phyloP scores from a whole-genome alignment of 495 filamentous ascomycete genomes.

The Trichoderma reesei region DNA sequence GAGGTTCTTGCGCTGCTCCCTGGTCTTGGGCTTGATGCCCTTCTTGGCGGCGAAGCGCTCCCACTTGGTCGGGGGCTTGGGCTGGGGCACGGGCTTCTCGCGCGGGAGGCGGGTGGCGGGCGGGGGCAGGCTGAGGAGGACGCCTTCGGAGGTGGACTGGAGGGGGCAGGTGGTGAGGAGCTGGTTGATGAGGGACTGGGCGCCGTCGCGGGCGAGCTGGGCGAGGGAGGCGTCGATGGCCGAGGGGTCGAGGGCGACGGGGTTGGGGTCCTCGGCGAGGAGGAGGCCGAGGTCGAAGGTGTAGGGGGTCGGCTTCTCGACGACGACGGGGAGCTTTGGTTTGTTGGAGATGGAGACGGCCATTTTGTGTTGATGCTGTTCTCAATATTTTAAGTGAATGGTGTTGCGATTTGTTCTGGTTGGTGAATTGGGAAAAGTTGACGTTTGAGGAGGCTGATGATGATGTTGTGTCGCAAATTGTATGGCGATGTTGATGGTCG shows the following conservation, averaged over 20 bases:
- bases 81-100: slow-evolving; percentile 76
- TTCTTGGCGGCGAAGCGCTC: slow-evolving; percentile 90
- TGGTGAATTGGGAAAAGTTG: too few species aligned
- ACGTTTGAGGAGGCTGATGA: background rate
- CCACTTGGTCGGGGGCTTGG: slow-evolving; percentile 84
- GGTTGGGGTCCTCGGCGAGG: slow-evolving; percentile 72
- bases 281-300: slow-evolving; percentile 88
- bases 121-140: slow-evolving; percentile 65
- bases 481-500: background rate
- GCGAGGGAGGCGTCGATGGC: slow-evolving; percentile 49
- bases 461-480: background rate
- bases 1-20: slow-evolving; percentile 53
- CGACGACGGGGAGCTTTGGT: slow-evolving; percentile 47
- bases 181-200: slow-evolving; percentile 78
- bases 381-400: background rate
- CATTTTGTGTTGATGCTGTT: slow-evolving; percentile 21
- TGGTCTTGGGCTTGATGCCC: slow-evolving; percentile 76
- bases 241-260: slow-evolving; percentile 43
- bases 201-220: slow-evolving; percentile 68
- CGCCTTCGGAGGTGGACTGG: slow-evolving; percentile 50
- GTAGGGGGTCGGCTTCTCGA: slow-evolving; percentile 77
- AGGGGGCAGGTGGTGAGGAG: slow-evolving; percentile 81
- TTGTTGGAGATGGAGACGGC: slow-evolving; percentile 19
- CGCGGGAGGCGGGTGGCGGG: slow-evolving; percentile 63
- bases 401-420: background rate